Base-by-base conservation (phyloP, 2,329 filamentous ascomycete species). In the Zopfia rhizophila region DNA sequence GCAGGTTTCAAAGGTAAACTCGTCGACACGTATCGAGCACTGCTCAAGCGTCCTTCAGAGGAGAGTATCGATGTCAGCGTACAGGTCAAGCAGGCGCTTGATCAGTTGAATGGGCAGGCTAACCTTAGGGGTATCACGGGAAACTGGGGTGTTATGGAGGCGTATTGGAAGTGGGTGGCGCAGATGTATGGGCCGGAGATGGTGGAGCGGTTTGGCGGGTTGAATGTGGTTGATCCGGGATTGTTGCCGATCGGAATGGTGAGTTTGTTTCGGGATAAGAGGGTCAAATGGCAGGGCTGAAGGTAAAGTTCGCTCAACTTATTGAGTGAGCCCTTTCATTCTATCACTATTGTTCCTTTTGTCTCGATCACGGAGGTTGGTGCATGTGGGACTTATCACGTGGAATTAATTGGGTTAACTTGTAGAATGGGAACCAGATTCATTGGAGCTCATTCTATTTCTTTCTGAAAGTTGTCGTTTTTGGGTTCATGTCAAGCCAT, bases 211-310 rank as follows among this genome's bases (percentile, higher is more conserved):
- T 72, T 72, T 53, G 69, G 68, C 0, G 62, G 67, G 2, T 55
- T 72, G 18, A 66, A 58, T 39, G 55, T 70, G 1, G 68, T 72
- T 4, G 67, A 72, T 24, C 53, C 52, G 14, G 65, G 65, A 0
- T 43, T 68, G 55, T 32, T 72, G 38, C 67, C 69, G 2, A 67
- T 70, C 31, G 67, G 68, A 1, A 70, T 72, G 65, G 66, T 72
- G 2, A 63, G 63, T 4, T 60, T 67, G 53, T 67, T 70, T 21
- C 48, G 65, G 10, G 57, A 65, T 39, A 60, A 60, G 45, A 59
- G 68, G 37, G 66, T 58, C 3, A 68, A 68, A 32, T 70, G 66
- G 66, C 59, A 67, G 38, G 63, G 63, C 11, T 68, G 48, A 49
- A 14, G n/a, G n/a, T n/a, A n/a, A n/a, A n/a, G n/a, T n/a, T n/a